Evolutionary conservation across 2,329 filamentous ascomycete genomes (phyloP), one percentile per base, ranked within the genome.

Genomic region (Trichophyton rubrum): DNA sequence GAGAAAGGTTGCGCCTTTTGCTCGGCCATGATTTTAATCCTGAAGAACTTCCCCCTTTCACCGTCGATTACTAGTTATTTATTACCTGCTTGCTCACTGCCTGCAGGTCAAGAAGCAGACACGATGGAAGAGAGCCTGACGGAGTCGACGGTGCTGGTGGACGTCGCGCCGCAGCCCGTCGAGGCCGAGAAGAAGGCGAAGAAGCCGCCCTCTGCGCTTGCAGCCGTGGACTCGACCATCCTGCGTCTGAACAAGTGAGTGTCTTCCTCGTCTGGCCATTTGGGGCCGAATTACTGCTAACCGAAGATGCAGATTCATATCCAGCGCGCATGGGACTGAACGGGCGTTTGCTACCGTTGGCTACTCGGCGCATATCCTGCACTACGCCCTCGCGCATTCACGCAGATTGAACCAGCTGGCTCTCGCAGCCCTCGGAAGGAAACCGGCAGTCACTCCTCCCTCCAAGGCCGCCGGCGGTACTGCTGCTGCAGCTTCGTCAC

Each of bases 281-380:
- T 2, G 22, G 11, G n/a, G n/a, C 20, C 20, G 13, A 11, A 17
- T 3, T 9, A 4, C 11, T 6, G 9, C 51, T 55, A 20, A 55
- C 30, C 8, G 45, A 22, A 3, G 43, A 9, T 85, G 56, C 68
- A 84, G 84, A 65, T 82, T 87, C 69, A 78, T 90, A 66, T 80
- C 83, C 64, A 87, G 85, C 8, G 83, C 87, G 51, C 73, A 80
- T 40, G 87, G 87, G 68, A 83, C 86, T 71, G 88, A 90, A 74
- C 81, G 82, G 56, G 78, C 85, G 63, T 83, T 91, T 67, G 81
- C 86, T 64, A 82, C 86, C 66, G 71, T 85, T 63, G 83, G 85
- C 75, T 92, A 91, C 77, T 75, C 79, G 62, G 79, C 85, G 60
- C 84, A 84, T 63, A 79, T 82, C 62, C 77, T 83, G 43, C 80